phyloP scores from a whole-genome alignment of 768 basidiomycete genomes.

The Chalciporus sphaerocephalus region DNA sequence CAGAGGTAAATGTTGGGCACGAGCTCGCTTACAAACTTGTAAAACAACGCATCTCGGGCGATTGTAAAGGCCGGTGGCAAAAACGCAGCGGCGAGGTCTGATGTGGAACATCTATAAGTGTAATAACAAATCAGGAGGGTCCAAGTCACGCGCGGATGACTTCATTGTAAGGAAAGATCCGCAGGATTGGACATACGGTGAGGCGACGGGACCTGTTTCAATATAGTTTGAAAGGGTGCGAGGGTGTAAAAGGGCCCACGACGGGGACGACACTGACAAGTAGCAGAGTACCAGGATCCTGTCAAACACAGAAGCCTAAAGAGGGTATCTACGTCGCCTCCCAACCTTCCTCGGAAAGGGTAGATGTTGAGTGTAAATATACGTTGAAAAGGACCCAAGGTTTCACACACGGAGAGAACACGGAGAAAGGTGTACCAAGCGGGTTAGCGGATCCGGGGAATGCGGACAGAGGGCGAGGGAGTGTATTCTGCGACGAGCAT shows the following conservation, averaged over 20 bases:
- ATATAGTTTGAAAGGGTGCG: background rate
- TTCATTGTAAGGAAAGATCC: background rate
- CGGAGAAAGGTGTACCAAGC: too few species aligned
- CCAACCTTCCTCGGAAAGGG: background rate
- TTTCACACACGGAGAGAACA: too few species aligned
- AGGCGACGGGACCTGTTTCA: background rate
- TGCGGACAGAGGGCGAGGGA: background rate
- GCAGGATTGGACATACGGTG: background rate
- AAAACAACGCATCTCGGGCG: too few species aligned
- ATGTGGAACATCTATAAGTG: background rate
- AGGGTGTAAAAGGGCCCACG: background rate
- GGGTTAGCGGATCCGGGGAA: conserved; percentile 2
- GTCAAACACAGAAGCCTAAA: too few species aligned
- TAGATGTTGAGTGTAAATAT: background rate
- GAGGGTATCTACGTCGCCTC: background rate
- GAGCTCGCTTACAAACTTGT: too few species aligned
- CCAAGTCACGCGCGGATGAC: background rate
- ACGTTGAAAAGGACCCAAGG: background rate
- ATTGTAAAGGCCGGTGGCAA: too few species aligned
- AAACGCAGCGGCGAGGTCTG: background rate
- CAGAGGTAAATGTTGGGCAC: too few species aligned
- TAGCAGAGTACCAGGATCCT: background rate
- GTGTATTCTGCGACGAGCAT: too few species aligned
- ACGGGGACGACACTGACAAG: background rate
- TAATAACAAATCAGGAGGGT: background rate